phyloP scores from a whole-genome alignment of 2,329 filamentous ascomycete genomes.

The Scytalidium sp. region DNA sequence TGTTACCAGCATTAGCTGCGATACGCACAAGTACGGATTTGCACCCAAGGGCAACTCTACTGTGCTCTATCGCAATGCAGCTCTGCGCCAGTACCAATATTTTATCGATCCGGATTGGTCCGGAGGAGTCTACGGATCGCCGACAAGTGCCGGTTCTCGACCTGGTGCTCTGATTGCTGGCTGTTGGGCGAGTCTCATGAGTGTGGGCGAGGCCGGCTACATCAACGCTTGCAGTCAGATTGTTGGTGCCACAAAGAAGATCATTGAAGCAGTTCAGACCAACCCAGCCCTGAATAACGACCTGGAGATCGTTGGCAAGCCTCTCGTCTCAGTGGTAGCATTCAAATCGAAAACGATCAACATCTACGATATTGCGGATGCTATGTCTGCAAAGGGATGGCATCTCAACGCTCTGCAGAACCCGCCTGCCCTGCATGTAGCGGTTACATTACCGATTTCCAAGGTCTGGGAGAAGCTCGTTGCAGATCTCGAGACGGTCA shows the following conservation, averaged over 20 bases:
- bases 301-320: slow-evolving; percentile 77
- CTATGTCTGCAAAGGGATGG: slow-evolving; percentile 82
- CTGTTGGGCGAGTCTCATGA: slow-evolving; percentile 92
- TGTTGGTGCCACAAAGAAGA: slow-evolving; percentile 80
- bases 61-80: slow-evolving; percentile 79
- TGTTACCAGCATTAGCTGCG: slow-evolving; percentile 92
- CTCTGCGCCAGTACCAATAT: slow-evolving; percentile 86
- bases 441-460: slow-evolving; percentile 84
- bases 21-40: slow-evolving; percentile 99
- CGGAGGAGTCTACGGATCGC: slow-evolving; percentile 93
- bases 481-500: slow-evolving; percentile 63
- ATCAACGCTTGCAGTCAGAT: slow-evolving; percentile 83
- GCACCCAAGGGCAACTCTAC: slow-evolving; percentile 97
- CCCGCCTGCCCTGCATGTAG: slow-evolving; percentile 89
- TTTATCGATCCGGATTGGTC: slow-evolving; percentile 95
- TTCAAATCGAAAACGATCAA: slow-evolving; percentile 83
- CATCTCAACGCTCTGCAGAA: slow-evolving; percentile 92
- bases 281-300: slow-evolving; percentile 68
- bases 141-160: slow-evolving; percentile 85
- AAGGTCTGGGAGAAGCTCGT: slow-evolving; percentile 79
- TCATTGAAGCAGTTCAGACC: slow-evolving; percentile 69
- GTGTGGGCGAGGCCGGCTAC: slow-evolving; percentile 83
- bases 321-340: slow-evolving; percentile 85
- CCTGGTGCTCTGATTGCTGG: slow-evolving; percentile 93
- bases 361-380: slow-evolving; percentile 92